Evolutionary conservation across 78 protist species (phyloP).

Genomic region (Cavenderia fasciculata): DNA sequence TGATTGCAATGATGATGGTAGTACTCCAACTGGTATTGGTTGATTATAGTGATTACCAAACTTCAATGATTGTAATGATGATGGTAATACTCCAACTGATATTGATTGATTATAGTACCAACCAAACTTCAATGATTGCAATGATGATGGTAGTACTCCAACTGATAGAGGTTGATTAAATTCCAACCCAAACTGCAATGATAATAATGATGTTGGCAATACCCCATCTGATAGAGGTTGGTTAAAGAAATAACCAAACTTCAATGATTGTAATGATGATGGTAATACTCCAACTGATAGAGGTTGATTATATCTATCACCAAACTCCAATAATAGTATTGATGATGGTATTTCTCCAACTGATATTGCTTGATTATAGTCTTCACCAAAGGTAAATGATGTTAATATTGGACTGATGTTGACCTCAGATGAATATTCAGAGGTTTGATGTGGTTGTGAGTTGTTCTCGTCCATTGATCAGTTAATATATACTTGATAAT

Average conservation of each 20-base stretch:
- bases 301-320: background rate
- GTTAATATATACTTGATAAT: too few species aligned
- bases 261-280: background rate
- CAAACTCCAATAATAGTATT: background rate
- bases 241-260: constrained; percentile 27
- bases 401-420: too few species aligned
- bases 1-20: background rate
- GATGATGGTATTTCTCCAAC: background rate
- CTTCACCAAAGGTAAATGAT: too few species aligned
- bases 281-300: background rate
- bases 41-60: background rate
- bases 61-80: background rate
- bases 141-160: too few species aligned
- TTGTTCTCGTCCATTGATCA: too few species aligned
- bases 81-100: background rate
- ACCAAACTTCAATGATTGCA: too few species aligned
- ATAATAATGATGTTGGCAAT: background rate
- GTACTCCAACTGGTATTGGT: background rate
- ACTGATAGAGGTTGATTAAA: constrained; percentile 14
- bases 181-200: background rate
- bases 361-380: background rate
- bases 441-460: too few species aligned
- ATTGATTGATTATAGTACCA: too few species aligned
- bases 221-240: background rate
- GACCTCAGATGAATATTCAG: too few species aligned